phyloP scores from a whole-genome alignment of 73 alveolate species.

The Tetrahymena elliotti region DNA sequence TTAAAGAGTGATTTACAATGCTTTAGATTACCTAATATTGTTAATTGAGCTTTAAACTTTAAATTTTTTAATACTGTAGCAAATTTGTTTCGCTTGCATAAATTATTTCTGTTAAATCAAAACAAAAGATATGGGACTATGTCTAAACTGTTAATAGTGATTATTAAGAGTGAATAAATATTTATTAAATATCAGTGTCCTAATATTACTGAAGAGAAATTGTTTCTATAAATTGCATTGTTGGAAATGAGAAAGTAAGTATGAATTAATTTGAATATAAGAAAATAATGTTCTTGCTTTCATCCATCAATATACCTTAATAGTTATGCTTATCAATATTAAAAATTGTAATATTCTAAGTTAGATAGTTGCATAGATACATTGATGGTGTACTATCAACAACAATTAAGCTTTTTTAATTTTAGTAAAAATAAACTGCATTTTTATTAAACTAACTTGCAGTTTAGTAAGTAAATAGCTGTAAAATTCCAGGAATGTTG shows the following conservation, averaged over 20 bases:
- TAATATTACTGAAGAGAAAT: background rate
- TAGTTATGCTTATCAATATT: background rate
- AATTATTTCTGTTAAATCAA: background rate
- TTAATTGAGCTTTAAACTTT: background rate
- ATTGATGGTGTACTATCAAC: background rate
- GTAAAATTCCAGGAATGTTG: background rate
- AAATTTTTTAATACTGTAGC: too few species aligned
- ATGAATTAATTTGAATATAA: background rate
- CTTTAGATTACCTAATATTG: background rate
- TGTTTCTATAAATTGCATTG: background rate
- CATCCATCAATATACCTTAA: background rate
- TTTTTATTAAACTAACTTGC: background rate
- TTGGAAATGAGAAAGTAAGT: background rate
- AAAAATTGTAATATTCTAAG: background rate
- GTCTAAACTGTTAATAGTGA: background rate
- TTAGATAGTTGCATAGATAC: background rate
- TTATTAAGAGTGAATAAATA: background rate
- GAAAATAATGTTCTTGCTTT: background rate
- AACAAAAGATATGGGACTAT: background rate
- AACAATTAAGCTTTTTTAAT: background rate
- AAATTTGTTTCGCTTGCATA: background rate
- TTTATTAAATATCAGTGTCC: background rate
- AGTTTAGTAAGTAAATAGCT: background rate
- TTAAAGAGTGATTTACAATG: background rate
- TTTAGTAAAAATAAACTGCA: background rate